Base-by-base conservation (phyloP, 2,329 filamentous ascomycete species). In the Penicillium sp. region DNA sequence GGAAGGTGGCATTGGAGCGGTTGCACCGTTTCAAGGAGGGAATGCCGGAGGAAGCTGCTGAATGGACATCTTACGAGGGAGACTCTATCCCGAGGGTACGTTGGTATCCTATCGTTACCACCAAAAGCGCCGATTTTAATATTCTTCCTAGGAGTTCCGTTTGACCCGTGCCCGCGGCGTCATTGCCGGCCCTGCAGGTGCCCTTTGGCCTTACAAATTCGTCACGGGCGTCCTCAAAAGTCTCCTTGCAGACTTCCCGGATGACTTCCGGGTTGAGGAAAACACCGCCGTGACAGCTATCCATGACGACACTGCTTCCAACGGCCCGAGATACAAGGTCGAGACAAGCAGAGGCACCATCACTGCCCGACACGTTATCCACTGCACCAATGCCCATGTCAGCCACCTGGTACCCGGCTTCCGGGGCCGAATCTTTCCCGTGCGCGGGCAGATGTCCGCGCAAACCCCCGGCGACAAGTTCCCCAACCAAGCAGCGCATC, bases 321-420 rank as follows among this genome's bases (percentile, higher is more conserved):
- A 2, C 6, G 4, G 24, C 3, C 47, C 54, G 4, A 49, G 42
- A 14, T 82, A 80, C 62, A 65, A 69, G 1, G 62, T 85, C 5
- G 61, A 72, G 5, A 85, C 83, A 1, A 51, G 61, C 0, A 71
- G 78, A 7, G 82, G 82, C 2, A 60, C 40, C 0, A 72, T 85
- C 34, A 66, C 64, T 4, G 74, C 81, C 8, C 71, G 72, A 0
- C 78, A 85, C 50, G 72, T 87, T 1, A 74, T 86, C 2, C 81
- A 87, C 59, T 81, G 81, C 8, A 86, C 82, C 1, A 86, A 87
- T 58, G 82, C 74, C 5, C 81, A 81, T 59, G 75, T 80, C 0
- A 68, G 77, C 0, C 77, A 83, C 49, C 76, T 86, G 1, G 63
- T 85, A 3, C 81, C 83, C 0, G 76, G 61, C 0, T 64, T 80